Base-by-base conservation (phyloP, 495 filamentous ascomycete species). In the Diplogelasinospora grovesii region DNA sequence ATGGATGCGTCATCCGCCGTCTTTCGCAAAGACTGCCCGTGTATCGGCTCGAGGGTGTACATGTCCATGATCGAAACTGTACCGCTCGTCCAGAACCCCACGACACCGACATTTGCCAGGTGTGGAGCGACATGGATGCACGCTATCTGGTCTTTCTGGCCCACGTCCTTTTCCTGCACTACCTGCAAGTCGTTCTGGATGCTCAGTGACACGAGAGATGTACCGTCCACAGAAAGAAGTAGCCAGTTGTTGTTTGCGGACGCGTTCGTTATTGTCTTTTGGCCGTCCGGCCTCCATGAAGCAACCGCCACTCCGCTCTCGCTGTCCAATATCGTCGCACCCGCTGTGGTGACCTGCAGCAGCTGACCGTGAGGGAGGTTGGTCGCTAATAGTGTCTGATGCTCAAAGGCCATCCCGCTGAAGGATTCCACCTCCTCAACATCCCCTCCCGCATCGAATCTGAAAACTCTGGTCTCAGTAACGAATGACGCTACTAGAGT, bases 371-470 rank as follows among this genome's bases (percentile, higher is more conserved):
- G 64, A 0, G 75, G 65, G 9, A 92, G 42, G 50, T 83, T 85
- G 20, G 62, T 56, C 2, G 81, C 80, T 14, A 89, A 53, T 5
- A 97, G 65, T n/a, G 89, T 95, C 39, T 68, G 77, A 47, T 86
- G 74, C 23, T 74, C 62, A 23, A 97, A 57, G 6, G 66, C 52
- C 38, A 99, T 72, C 0, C 85, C 85, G 16, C 73, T 64, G 50
- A 86, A 89, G 0, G 70, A 59, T 6, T 85, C 79, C 14, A 95
- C 48, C 57, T 99, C 93, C 56, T 96, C 89, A 2, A 94, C 80
- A 43, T 88, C 85, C 3, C 86, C 89, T 20, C 80, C 68, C 0
- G 67, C 24, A 33, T 75, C 75, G 56, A 99, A 97, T 5, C 54
- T 65, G 57, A 97, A 95, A 7, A 90, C 66, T 33, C 92, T 69